Percentiles rank a stretch among this genome's conserved stretches.
phyloP scores from a whole-genome alignment of 2,329 filamentous ascomycete species.

The Xylariales sp. region DNA sequence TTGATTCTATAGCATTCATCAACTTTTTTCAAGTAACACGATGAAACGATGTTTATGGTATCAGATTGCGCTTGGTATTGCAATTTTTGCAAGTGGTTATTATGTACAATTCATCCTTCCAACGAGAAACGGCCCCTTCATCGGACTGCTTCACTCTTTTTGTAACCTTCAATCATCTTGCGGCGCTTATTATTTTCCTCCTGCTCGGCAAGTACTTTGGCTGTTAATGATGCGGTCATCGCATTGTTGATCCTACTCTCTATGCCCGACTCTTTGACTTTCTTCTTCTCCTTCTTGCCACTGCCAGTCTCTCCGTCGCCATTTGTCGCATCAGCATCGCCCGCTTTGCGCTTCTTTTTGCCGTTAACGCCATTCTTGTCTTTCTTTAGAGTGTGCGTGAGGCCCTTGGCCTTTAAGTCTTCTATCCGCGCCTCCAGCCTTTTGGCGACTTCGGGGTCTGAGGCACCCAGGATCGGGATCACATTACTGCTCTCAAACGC shows the following conservation, averaged over 20 bases:
- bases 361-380: slow-evolving; percentile 62
- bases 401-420: slow-evolving; percentile 34
- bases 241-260: slow-evolving; percentile 77
- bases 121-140: too few relatives aligned
- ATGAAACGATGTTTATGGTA: too few relatives aligned
- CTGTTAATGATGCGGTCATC: slow-evolving; percentile 78
- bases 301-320: slow-evolving; percentile 7
- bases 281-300: slow-evolving; percentile 47
- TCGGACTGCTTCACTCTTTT: slow-evolving; percentile 19
- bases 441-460: slow-evolving; percentile 66
- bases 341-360: slow-evolving; percentile 50
- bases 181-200: slow-evolving; percentile 75
- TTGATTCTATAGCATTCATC: too few relatives aligned
- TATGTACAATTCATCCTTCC: too few relatives aligned
- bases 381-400: slow-evolving; percentile 89
- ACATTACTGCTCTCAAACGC: slow-evolving; percentile 70
- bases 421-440: slow-evolving; percentile 53
- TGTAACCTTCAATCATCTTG: slow-evolving; percentile 52
- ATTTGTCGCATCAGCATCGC: slow-evolving; percentile 25
- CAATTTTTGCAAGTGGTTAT: too few relatives aligned
- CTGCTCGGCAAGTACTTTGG: slow-evolving; percentile 82
- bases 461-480: slow-evolving; percentile 74
- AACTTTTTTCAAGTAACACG: too few relatives aligned
- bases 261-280: slow-evolving; percentile 27
- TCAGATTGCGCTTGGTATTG: too few relatives aligned